Conservation (phyloP, 2,329 filamentous ascomycete species). For the Phyllosticta paracitricarpa region DNA sequence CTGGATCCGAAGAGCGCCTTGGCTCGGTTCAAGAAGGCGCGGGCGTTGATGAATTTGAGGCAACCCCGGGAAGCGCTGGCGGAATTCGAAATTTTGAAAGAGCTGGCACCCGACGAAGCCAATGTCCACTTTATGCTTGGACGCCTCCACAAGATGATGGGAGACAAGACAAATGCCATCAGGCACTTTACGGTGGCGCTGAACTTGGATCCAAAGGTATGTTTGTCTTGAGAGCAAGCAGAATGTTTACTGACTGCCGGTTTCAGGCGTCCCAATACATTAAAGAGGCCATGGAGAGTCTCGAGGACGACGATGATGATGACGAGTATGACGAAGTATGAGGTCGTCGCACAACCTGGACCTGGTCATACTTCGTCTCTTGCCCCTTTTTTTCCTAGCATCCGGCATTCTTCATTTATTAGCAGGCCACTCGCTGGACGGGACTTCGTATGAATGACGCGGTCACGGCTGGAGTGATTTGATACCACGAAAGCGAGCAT, state of each 20-base stretch:
- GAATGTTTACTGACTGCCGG: slow-evolving; percentile 11
- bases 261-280: slow-evolving; percentile 81
- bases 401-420: not conserved
- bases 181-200: slow-evolving; percentile 89
- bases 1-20: slow-evolving; percentile 72
- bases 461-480: not conserved
- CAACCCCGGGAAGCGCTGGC: slow-evolving; percentile 60
- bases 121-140: slow-evolving; percentile 94
- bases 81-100: slow-evolving; percentile 81
- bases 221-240: not conserved
- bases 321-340: slow-evolving; percentile 23
- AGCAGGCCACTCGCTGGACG: not conserved
- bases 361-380: not conserved
- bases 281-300: slow-evolving; percentile 89
- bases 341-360: not conserved
- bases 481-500: slow-evolving; percentile 6
- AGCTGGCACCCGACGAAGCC: slow-evolving; percentile 85
- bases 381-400: not conserved
- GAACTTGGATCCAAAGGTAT: slow-evolving; percentile 91
- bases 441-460: not conserved
- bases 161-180: slow-evolving; percentile 63
- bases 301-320: slow-evolving; percentile 64
- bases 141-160: slow-evolving; percentile 54
- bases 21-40: slow-evolving; percentile 86
- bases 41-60: slow-evolving; percentile 69